Conservation (phyloP, 2,329 filamentous ascomycete species). For the Cercospora sesami region DNA sequence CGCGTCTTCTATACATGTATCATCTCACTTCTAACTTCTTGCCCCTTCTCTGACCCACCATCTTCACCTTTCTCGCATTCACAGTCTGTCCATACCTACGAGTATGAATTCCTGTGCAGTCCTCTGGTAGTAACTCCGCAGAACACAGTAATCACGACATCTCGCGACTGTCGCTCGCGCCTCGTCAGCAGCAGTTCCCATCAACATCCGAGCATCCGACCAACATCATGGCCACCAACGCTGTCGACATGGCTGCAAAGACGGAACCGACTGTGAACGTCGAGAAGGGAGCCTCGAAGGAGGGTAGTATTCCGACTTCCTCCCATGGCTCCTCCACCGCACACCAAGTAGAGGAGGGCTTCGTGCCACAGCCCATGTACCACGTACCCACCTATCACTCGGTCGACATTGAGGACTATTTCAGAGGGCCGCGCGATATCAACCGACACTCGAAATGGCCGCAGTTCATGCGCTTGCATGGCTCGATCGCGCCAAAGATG, state of each 20-base stretch:
- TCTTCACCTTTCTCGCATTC: background rate
- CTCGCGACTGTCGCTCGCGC: background rate
- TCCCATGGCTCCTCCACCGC: constrained; percentile 4
- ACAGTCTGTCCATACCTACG: background rate
- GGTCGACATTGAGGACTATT: constrained; percentile 37
- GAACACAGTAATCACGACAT: background rate
- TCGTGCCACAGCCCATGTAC: constrained; percentile 19
- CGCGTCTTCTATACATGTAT: background rate
- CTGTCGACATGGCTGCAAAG: constrained; percentile 13
- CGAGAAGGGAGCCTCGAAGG: constrained; percentile 4
- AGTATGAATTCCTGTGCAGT: constrained; percentile 1
- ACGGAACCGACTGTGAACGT: background rate
- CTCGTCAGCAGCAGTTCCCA: background rate
- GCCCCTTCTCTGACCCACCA: background rate
- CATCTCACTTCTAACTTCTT: background rate
- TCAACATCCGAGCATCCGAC: background rate
- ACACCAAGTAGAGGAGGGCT: constrained; percentile 9
- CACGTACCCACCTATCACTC: constrained; percentile 23
- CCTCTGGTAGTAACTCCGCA: background rate
- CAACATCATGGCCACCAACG: constrained; percentile 4
- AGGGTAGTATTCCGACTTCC: constrained; percentile 3
- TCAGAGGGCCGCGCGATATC: constrained; percentile 61
- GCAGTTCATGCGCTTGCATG: constrained; percentile 72
- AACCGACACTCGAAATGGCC: constrained; percentile 75
- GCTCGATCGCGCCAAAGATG: constrained; percentile 72